Percentiles rank a stretch among this genome's conserved stretches.
Conservation (phyloP, 495 filamentous ascomycete species). For the Xylaria cubensis region DNA sequence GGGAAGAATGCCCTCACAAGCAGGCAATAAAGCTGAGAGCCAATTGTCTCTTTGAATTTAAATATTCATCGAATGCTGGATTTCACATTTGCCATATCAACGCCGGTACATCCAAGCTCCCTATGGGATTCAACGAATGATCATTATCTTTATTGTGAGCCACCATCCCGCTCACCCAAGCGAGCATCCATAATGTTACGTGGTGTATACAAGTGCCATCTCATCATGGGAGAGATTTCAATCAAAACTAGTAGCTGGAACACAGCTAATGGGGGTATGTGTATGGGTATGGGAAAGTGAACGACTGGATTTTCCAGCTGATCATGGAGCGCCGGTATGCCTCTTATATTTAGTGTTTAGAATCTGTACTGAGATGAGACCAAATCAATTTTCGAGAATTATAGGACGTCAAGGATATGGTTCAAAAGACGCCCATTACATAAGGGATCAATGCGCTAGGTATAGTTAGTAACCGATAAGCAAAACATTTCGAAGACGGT, state of each 20-base stretch:
- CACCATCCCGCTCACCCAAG: constrained; percentile 28
- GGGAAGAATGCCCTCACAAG: background rate
- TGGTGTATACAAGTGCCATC: constrained; percentile 41
- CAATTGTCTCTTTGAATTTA: background rate
- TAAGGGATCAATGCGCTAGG: constrained; percentile 63
- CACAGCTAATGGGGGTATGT: constrained; percentile 38
- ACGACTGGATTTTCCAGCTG: constrained; percentile 27
- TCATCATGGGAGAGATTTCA: constrained; percentile 33
- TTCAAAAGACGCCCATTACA: constrained; percentile 54
- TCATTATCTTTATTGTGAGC: constrained; percentile 38
- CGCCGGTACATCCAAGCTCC: background rate
- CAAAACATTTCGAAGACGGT: background rate
- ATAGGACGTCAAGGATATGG: background rate
- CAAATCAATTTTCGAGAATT: constrained; percentile 18
- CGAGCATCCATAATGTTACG: constrained; percentile 21
- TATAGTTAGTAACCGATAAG: constrained; percentile 37
- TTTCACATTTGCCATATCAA: constrained; percentile 3
- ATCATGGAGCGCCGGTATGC: constrained; percentile 25
- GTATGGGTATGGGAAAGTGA: constrained; percentile 35
- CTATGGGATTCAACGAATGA: constrained; percentile 16
- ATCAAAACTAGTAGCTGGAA: constrained; percentile 27
- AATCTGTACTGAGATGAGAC: constrained; percentile 24
- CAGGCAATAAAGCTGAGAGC: too few relatives aligned
- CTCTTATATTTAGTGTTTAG: constrained; percentile 18
- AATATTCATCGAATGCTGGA: background rate